Conservation (phyloP, 805 yeast species). For the Spathaspora girioi region DNA sequence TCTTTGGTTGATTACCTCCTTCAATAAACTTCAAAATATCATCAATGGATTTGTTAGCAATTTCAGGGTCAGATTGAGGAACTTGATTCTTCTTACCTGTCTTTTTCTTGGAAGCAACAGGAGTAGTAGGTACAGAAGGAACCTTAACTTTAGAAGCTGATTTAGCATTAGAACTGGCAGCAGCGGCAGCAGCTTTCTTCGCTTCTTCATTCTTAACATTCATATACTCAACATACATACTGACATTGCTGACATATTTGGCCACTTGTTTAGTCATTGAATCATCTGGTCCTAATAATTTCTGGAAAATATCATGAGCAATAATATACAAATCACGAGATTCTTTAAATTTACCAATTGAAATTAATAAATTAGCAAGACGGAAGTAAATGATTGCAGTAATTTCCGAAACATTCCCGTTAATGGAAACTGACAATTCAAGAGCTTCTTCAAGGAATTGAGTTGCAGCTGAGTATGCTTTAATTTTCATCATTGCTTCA, state of each 20-base stretch:
- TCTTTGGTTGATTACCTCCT: conserved; percentile 32
- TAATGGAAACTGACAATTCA: conserved; percentile 44
- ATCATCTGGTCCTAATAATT: conserved; percentile 65
- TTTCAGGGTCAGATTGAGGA: conserved; percentile 43
- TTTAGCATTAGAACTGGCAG: conserved; percentile 20
- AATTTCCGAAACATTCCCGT: conserved; percentile 58
- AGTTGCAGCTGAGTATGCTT: conserved; percentile 45
- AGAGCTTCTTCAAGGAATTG: conserved; percentile 53
- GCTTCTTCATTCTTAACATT: conserved; percentile 35
- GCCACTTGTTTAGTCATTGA: conserved; percentile 62
- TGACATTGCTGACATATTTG: conserved; percentile 59
- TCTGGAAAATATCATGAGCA: conserved; percentile 56
- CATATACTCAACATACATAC: conserved; percentile 43
- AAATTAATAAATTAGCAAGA: conserved; percentile 44
- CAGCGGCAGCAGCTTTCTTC: conserved; percentile 17
- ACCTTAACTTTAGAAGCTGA: conserved; percentile 17
- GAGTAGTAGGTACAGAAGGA: conserved; percentile 2
- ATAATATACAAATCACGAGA: conserved; percentile 54
- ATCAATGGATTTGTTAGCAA: conserved; percentile 65
- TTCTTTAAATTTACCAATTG: conserved; percentile 46
- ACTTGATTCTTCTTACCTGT: conserved; percentile 12
- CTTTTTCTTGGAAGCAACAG: conserved; percentile 12
- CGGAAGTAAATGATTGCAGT: conserved; percentile 69
- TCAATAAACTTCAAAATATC: conserved; percentile 71
- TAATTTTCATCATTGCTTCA: conserved; percentile 51